phyloP scores from a whole-genome alignment of 1,139 yeast species.

The Yamadazyma oceani region DNA sequence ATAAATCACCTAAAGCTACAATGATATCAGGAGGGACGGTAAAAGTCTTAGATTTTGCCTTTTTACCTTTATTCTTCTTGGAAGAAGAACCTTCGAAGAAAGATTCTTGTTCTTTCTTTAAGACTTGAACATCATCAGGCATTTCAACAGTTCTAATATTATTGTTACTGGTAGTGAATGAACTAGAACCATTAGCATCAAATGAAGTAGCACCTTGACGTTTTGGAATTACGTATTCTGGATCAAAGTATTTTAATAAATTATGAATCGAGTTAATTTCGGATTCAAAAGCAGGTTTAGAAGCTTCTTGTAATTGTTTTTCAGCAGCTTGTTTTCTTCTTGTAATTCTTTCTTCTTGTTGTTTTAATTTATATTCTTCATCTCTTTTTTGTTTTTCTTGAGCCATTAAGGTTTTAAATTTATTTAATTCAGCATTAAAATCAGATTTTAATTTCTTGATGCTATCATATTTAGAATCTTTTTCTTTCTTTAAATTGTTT shows the following conservation, averaged over 20 bases:
- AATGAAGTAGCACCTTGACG: slow-evolving; percentile 21
- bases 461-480: slow-evolving; percentile 64
- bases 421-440: slow-evolving; percentile 68
- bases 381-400: slow-evolving; percentile 71
- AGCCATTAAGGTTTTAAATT: slow-evolving; percentile 67
- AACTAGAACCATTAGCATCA: slow-evolving; percentile 21
- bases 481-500: slow-evolving; percentile 64
- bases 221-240: slow-evolving; percentile 66
- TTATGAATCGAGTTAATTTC: slow-evolving; percentile 75
- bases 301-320: slow-evolving; percentile 62
- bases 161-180: slow-evolving; percentile 27
- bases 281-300: slow-evolving; percentile 79
- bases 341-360: slow-evolving; percentile 57
- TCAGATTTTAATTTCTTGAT: slow-evolving; percentile 67
- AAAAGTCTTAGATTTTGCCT: slow-evolving; percentile 46
- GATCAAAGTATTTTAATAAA: slow-evolving; percentile 74
- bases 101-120: slow-evolving; percentile 66
- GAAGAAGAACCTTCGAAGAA: slow-evolving; percentile 54
- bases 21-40: slow-evolving; percentile 81
- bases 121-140: slow-evolving; percentile 64
- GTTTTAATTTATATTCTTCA: slow-evolving; percentile 60
- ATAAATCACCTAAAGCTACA: slow-evolving; percentile 73
- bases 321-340: slow-evolving; percentile 68
- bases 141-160: slow-evolving; percentile 53
- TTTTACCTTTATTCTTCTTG: slow-evolving; percentile 45